These are phyloP conservation scores for Forsythia suspensa DNA, from an alignment of 257 asterid genomes.

Conservation along the genomic window DNA sequence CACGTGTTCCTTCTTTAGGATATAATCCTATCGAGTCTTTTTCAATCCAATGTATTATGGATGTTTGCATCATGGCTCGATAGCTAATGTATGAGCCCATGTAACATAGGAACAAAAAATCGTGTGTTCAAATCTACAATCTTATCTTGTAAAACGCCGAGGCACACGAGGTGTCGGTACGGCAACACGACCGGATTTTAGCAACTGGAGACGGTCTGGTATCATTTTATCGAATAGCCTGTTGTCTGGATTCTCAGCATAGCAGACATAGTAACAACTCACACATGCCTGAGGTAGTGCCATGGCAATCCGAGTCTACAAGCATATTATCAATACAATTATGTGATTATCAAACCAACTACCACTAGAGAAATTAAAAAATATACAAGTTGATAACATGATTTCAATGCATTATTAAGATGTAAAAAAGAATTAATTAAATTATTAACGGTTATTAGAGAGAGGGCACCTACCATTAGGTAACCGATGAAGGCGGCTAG, in stretches of 20 bases:
- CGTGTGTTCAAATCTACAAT: not conserved
- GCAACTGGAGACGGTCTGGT: constrained; percentile 42
- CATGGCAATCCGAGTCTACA: constrained; percentile 97
- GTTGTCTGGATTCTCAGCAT: constrained; percentile 85
- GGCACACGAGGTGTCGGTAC: constrained; percentile 84
- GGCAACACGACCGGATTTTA: constrained; percentile 55
- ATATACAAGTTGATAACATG: constrained; percentile 31
- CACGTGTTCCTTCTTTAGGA: not conserved
- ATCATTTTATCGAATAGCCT: constrained; percentile 71
- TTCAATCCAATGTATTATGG: not conserved
- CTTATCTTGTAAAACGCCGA: constrained; percentile 53
- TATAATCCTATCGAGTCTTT: not conserved
- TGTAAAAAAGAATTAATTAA: not conserved
- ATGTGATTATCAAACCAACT: constrained; percentile 9
- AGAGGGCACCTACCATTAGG: constrained; percentile 67
- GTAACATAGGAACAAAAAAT: not conserved
- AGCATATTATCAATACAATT: constrained; percentile 15
- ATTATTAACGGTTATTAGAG: constrained; percentile 11
- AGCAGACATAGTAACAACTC: constrained; percentile 90
- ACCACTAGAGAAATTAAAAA: not conserved
- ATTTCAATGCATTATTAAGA: not conserved
- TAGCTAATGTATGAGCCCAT: not conserved
- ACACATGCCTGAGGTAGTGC: constrained; percentile 97
- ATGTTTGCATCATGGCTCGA: not conserved
- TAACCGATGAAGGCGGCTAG: constrained; percentile 87